A percentile compares a stretch with the other conserved stretches of the same genome.
These are phyloP conservation scores for Dalbergia cultrata DNA, from an alignment of 306 rosid species.

Conservation along the genomic window DNA sequence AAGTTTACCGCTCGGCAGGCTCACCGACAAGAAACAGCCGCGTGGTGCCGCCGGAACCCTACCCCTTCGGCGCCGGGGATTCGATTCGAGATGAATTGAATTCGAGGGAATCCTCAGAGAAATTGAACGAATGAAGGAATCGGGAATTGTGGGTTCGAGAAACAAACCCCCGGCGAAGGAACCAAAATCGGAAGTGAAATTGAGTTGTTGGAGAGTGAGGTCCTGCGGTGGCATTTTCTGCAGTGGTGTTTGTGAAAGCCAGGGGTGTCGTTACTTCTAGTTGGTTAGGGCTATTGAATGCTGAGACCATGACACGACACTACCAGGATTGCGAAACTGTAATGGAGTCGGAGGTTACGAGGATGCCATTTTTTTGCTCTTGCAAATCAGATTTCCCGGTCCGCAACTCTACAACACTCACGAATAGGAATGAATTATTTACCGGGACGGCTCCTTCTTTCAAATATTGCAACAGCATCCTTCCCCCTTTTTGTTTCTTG, in stretches of 20 bases:
- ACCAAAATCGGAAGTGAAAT: conserved; percentile 38
- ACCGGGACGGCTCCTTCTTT: not conserved
- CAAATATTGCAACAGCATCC: not conserved
- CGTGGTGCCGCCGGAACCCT: conserved; percentile 36
- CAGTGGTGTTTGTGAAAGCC: not conserved
- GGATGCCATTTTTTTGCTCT: not conserved
- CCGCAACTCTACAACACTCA: not conserved
- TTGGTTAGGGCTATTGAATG: not conserved
- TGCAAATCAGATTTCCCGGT: too few relatives aligned
- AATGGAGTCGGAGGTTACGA: too few relatives aligned
- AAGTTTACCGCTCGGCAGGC: conserved; percentile 60
- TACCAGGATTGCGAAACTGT: too few relatives aligned
- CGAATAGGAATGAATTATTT: not conserved
- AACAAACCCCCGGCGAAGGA: conserved; percentile 68
- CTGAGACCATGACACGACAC: not conserved
- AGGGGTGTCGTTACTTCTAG: not conserved
- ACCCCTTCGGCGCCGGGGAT: conserved; percentile 42
- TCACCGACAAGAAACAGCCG: conserved; percentile 72
- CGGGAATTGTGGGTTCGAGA: conserved; percentile 69
- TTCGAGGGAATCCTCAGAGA: conserved; percentile 40
- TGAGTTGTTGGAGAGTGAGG: conserved; percentile 42
- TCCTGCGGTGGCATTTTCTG: conserved; percentile 56
- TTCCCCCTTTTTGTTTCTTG: too few relatives aligned
- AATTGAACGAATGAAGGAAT: conserved; percentile 60
- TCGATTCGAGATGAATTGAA: conserved; percentile 20